Evolutionary conservation across 345 rosid genomes (phyloP), one percentile per base, ranked within the genome.

Genomic region (Gossypium ekmanianum): DNA sequence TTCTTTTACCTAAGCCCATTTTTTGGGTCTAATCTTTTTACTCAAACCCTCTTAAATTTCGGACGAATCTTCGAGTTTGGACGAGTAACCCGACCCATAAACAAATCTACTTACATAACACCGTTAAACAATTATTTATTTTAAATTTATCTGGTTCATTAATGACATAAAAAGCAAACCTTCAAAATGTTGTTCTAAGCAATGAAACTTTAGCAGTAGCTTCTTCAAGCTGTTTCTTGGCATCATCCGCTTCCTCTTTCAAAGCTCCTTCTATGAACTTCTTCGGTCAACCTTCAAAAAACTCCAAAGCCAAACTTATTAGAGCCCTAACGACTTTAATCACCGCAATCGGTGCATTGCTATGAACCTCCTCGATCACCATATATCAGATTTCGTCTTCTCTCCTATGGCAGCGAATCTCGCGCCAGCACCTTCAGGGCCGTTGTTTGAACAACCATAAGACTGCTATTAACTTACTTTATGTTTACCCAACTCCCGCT

Each of bases 301-400:
- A n/a, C 20, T 54, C 11, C 24, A 54, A 54, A 14, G 58, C 58
- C 22, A 54, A 54, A 7, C 22, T 92, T 29, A 96, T 90, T 81
- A 87, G 63, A 18, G 6, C 79, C 87, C 94, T 84, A 12, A 92
- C 92, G 18, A 94, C 85, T 83, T 94, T 90, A 55, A 92, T 94
- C 83, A 89, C 98, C 5, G 85, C 79, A 3, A 94, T 92, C 81
- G 94, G 91, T 0, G 86, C 82, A 72, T 75, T 89, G 67, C 85
- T 84, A 4, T 92, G 97, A 11, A 92, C 98, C 10, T 90, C 97
- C n/a, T 89, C 83, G 67, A 94, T 92, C 17, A 86, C 77, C 72
- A 91, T 92, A 91, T 92, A 69, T 91, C 95, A 77, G 88, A 90
- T 74, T 93, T 92, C 5, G 94, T 93, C 78, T 91, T 85, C 78